Conservation (phyloP, 768 basidiomycete species). For the Tulasnella sp. region DNA sequence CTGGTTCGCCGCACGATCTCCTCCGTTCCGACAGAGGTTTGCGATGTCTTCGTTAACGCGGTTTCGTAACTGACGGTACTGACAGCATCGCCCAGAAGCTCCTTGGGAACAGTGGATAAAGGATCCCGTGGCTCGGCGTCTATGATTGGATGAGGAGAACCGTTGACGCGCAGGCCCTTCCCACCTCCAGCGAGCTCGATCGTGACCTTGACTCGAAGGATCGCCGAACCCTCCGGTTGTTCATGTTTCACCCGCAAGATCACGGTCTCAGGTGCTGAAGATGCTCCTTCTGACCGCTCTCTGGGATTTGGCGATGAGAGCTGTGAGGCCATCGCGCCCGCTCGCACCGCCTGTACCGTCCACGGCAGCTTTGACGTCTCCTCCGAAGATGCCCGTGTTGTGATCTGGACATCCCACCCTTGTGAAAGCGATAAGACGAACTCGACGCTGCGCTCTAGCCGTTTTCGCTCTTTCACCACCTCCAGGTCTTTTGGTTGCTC, state of each 20-base stretch:
- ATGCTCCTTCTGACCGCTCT: slow-evolving; percentile 20
- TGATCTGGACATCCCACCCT: slow-evolving; percentile 81
- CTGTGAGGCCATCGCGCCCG: slow-evolving; percentile 16
- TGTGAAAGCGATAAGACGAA: slow-evolving; percentile 62
- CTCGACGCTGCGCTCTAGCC: slow-evolving; percentile 68
- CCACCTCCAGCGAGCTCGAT: slow-evolving; percentile 69
- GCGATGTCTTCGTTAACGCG: not conserved
- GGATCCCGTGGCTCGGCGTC: slow-evolving; percentile 56
- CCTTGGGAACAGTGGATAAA: slow-evolving; percentile 44
- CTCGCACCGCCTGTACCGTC: slow-evolving; percentile 30
- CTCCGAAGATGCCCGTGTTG: slow-evolving; percentile 60
- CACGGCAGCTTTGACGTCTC: slow-evolving; percentile 64
- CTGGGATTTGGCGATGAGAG: slow-evolving; percentile 4
- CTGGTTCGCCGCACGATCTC: slow-evolving; percentile 9
- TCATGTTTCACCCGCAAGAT: slow-evolving; percentile 63
- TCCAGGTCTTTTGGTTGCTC: slow-evolving; percentile 41
- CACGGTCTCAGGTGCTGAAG: slow-evolving; percentile 35
- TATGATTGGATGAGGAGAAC: slow-evolving; percentile 58
- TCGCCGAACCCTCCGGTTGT: slow-evolving; percentile 55
- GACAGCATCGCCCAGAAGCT: slow-evolving; percentile 62
- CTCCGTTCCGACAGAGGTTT: not conserved
- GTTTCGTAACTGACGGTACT: slow-evolving; percentile 55
- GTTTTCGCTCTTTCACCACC: slow-evolving; percentile 49
- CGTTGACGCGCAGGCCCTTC: slow-evolving; percentile 76
- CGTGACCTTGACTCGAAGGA: slow-evolving; percentile 68